Evolutionary conservation across 2,329 filamentous ascomycete genomes (phyloP).

Genomic region (Penicillium expansum): DNA sequence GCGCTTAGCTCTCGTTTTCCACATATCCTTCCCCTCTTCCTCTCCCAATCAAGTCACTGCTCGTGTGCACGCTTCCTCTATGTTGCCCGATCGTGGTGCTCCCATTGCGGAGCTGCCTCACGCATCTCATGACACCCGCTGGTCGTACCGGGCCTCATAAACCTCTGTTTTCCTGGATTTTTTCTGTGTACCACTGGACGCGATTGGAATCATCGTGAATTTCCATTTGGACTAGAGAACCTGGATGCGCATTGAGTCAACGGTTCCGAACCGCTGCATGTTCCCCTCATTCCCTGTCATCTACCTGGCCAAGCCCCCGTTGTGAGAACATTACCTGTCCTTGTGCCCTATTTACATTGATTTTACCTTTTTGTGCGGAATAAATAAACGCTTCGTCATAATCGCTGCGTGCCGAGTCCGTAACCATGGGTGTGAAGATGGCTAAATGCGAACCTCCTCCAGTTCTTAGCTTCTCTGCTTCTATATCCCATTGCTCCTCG

Average conservation of each 20-base stretch:
- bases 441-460: conserved; percentile 29
- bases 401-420: background rate
- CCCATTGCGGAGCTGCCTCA: conserved; percentile 21
- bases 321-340: conserved; percentile 15
- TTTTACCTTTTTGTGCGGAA: conserved; percentile 4
- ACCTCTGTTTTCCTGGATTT: conserved; percentile 4
- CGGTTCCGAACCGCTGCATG: conserved; percentile 1
- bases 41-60: conserved; percentile 16
- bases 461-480: conserved; percentile 17
- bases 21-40: background rate
- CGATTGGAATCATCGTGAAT: conserved; percentile 18
- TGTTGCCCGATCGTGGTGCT: conserved; percentile 9
- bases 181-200: conserved; percentile 16
- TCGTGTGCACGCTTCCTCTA: conserved; percentile 14
- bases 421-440: conserved; percentile 25
- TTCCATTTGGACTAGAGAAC: conserved; percentile 12
- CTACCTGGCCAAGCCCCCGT: background rate
- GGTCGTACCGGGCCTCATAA: conserved; percentile 10
- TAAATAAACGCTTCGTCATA: background rate
- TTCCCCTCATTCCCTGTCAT: conserved; percentile 3
- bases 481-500: conserved; percentile 9
- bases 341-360: conserved; percentile 1
- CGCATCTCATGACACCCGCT: conserved; percentile 18
- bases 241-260: conserved; percentile 1
- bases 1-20: conserved; percentile 21